phyloP scores from a whole-genome alignment of 768 basidiomycete genomes.

The Russula dissimulans region DNA sequence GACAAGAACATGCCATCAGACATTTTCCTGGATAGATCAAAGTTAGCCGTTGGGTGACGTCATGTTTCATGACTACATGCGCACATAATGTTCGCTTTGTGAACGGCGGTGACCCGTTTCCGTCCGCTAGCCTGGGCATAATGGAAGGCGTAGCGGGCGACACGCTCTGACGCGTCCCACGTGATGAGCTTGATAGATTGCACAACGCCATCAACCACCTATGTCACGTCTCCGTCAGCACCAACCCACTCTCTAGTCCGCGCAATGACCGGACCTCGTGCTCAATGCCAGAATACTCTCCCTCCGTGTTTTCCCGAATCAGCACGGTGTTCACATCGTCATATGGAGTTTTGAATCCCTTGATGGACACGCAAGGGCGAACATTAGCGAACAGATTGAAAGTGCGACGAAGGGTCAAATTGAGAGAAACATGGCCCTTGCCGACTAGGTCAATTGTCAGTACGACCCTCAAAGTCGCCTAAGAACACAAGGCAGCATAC shows the following conservation, averaged over 20 bases:
- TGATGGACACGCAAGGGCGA: slow-evolving; percentile 89
- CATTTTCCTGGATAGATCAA: slow-evolving; percentile 74
- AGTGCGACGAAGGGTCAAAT: slow-evolving; percentile 91
- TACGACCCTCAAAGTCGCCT: slow-evolving; percentile 5
- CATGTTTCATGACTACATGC: slow-evolving; percentile 12
- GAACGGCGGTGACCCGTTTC: slow-evolving; percentile 93
- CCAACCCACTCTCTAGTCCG: background rate
- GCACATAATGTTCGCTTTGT: slow-evolving; percentile 99
- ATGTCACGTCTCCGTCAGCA: slow-evolving; percentile 11
- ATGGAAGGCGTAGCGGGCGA: slow-evolving; percentile 97
- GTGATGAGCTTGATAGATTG: slow-evolving; percentile 99
- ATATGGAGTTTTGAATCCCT: slow-evolving; percentile 97
- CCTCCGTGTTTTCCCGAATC: slow-evolving; percentile 99
- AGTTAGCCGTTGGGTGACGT: slow-evolving; percentile 3
- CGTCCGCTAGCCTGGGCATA: slow-evolving; percentile 86
- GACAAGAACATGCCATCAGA: slow-evolving; percentile 99
- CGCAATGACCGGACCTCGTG: slow-evolving; percentile 62
- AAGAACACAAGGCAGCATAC: slow-evolving; percentile 39
- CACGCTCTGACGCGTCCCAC: slow-evolving; percentile 96
- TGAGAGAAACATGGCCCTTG: slow-evolving; percentile 97
- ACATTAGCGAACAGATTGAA: slow-evolving; percentile 99
- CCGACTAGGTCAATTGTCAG: slow-evolving; percentile 52
- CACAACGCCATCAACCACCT: slow-evolving; percentile 95
- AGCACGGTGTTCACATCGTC: slow-evolving; percentile 97
- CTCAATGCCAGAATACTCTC: slow-evolving; percentile 99